A percentile compares a stretch with the other conserved stretches of the same genome.
Evolutionary conservation across 2,329 filamentous ascomycete species (phyloP).

Genomic region (Fusarium anthophilum): DNA sequence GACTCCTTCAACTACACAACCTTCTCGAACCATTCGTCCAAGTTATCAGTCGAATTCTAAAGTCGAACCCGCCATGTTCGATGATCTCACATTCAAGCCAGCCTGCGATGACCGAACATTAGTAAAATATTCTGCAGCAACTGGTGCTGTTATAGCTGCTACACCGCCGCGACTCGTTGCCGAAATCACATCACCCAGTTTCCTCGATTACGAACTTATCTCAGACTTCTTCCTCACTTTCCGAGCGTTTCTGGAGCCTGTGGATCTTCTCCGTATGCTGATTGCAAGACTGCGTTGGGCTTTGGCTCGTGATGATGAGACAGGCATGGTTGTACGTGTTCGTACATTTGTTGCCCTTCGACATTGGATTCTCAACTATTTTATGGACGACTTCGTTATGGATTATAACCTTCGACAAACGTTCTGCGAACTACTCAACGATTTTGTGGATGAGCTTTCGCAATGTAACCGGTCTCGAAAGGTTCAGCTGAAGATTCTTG

Average conservation of each 20-base stretch:
- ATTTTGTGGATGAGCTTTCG: slow-evolving; percentile 65
- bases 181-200: slow-evolving; percentile 94
- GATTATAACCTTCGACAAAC: slow-evolving; percentile 76
- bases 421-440: slow-evolving; percentile 86
- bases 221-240: slow-evolving; percentile 99
- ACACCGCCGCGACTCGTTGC: slow-evolving; percentile 91
- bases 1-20: slow-evolving; percentile 50
- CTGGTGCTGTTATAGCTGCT: slow-evolving; percentile 83
- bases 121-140: slow-evolving; percentile 79
- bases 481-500: slow-evolving; percentile 82
- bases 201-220: slow-evolving; percentile 95
- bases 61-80: slow-evolving; percentile 82
- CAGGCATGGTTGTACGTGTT: slow-evolving; percentile 92
- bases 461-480: slow-evolving; percentile 56
- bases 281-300: slow-evolving; percentile 90
- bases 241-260: slow-evolving; percentile 81
- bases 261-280: slow-evolving; percentile 82
- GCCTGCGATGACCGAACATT: slow-evolving; percentile 80
- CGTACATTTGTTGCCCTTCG: slow-evolving; percentile 93
- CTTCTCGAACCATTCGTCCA: slow-evolving; percentile 54
- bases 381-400: slow-evolving; percentile 89
- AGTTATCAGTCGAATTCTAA: slow-evolving; percentile 59
- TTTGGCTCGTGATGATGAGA: slow-evolving; percentile 79
- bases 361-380: slow-evolving; percentile 99
- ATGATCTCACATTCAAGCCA: slow-evolving; percentile 81